phyloP scores from a whole-genome alignment of 108 stramenopile genomes.

The Conticribra guillardii region DNA sequence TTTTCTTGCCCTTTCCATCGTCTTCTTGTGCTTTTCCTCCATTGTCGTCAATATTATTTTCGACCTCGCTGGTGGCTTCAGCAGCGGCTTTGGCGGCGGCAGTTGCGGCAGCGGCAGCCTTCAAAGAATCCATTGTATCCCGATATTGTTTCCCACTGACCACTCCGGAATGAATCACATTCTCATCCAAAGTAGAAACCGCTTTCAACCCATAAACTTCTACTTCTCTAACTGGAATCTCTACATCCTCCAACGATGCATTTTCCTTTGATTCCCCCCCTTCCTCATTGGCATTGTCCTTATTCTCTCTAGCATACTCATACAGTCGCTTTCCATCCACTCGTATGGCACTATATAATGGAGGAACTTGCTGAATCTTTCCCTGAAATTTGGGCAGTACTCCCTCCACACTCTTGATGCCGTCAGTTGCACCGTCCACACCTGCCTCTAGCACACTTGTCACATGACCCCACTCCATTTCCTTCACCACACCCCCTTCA shows the following conservation, averaged over 20 bases:
- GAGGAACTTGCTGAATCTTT: slow-evolving; percentile 88
- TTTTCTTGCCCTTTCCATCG: slow-evolving; percentile 1
- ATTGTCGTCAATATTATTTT: not conserved
- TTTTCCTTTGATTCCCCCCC: slow-evolving; percentile 29
- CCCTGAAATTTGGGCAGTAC: slow-evolving; percentile 70
- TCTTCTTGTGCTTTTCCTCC: not conserved
- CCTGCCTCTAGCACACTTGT: slow-evolving; percentile 20
- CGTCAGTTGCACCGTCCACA: not conserved
- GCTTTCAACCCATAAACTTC: slow-evolving; percentile 51
- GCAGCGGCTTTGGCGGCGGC: slow-evolving; percentile 23
- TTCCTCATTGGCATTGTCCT: slow-evolving; percentile 17
- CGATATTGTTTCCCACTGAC: slow-evolving; percentile 40
- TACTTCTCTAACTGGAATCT: slow-evolving; percentile 56
- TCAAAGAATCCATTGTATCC: slow-evolving; percentile 19
- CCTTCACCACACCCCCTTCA: slow-evolving; percentile 72
- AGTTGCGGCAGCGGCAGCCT: slow-evolving; percentile 9
- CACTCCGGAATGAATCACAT: slow-evolving; percentile 27
- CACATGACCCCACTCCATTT: slow-evolving; percentile 61
- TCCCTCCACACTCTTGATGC: slow-evolving; percentile 23
- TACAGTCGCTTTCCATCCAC: slow-evolving; percentile 87
- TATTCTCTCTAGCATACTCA: slow-evolving; percentile 69
- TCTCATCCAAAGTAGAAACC: slow-evolving; percentile 10
- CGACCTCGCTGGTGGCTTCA: slow-evolving; percentile 4
- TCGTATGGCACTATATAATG: slow-evolving; percentile 87
- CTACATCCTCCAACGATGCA: slow-evolving; percentile 2